A percentile compares a stretch with the other conserved stretches of the same genome.
These are phyloP conservation scores for Otatea glauca DNA, from an alignment of 176 grass and related monocot genomes.

Conservation along the genomic window DNA sequence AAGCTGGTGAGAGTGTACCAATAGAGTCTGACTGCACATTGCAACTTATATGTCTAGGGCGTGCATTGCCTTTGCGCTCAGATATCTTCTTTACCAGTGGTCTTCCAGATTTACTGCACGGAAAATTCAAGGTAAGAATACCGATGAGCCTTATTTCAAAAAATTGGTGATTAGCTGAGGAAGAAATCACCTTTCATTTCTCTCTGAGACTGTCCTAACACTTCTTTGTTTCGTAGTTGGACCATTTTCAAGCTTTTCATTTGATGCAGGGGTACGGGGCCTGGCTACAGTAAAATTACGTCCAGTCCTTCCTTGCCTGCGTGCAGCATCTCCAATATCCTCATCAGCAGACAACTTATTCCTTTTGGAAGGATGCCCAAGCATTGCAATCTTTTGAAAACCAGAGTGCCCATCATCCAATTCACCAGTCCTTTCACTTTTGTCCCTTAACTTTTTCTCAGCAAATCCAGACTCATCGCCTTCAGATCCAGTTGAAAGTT, in stretches of 20 bases:
- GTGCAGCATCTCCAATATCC: conserved; percentile 67
- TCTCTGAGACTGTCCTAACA: conserved; percentile 70
- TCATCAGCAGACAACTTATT: conserved; percentile 73
- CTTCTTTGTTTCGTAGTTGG: conserved; percentile 80
- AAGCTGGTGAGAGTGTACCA: conserved; percentile 46
- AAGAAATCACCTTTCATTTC: conserved; percentile 75
- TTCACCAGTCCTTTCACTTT: conserved; percentile 70
- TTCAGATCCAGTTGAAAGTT: conserved; percentile 61
- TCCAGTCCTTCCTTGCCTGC: conserved; percentile 67
- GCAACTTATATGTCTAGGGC: conserved; percentile 57
- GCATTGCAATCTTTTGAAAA: conserved; percentile 74
- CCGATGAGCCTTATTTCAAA: conserved; percentile 30
- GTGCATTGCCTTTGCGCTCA: conserved; percentile 66
- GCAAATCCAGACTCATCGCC: conserved; percentile 67
- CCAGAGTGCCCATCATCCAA: conserved; percentile 62
- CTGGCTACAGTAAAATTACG: conserved; percentile 61
- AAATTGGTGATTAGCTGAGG: conserved; percentile 15
- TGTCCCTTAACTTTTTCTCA: conserved; percentile 75
- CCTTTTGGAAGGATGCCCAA: conserved; percentile 74
- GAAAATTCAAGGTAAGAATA: conserved; percentile 47
- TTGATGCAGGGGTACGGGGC: conserved; percentile 57
- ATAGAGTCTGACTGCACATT: conserved; percentile 60
- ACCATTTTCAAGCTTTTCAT: conserved; percentile 77
- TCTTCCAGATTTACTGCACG: conserved; percentile 79
- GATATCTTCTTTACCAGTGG: conserved; percentile 79